phyloP scores from a whole-genome alignment of 805 yeast genomes.

The Pichia heedii region DNA sequence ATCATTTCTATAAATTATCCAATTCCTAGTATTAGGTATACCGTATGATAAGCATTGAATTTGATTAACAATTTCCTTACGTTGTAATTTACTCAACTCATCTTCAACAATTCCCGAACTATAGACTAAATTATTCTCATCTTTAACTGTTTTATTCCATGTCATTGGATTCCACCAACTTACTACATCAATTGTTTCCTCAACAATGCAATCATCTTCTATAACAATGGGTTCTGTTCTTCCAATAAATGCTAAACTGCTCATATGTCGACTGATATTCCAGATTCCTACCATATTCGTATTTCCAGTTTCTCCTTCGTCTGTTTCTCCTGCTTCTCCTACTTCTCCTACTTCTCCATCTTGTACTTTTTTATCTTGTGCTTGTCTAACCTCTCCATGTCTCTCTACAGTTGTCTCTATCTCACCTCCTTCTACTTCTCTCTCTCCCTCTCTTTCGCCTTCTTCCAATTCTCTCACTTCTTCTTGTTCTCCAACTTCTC shows the following conservation, averaged over 20 bases:
- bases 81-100: constrained; percentile 16
- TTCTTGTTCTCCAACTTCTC: no score
- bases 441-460: neutral
- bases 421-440: no score
- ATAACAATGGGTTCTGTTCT: neutral
- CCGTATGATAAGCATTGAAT: constrained; percentile 17
- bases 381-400: no score
- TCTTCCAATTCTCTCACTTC: no score
- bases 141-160: constrained; percentile 1
- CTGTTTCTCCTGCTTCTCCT: neutral
- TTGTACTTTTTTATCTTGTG: no score
- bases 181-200: neutral
- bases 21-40: constrained; percentile 17
- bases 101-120: constrained; percentile 3
- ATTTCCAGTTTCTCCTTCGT: no score
- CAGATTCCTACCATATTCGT: no score
- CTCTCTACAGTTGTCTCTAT: no score
- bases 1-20: constrained; percentile 20
- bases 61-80: constrained; percentile 18
- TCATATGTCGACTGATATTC: neutral
- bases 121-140: neutral
- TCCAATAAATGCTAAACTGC: neutral
- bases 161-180: constrained; percentile 10
- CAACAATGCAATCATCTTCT: neutral
- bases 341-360: neutral